Conservation (phyloP, 2,329 filamentous ascomycete species). For the Capronia coronata region DNA sequence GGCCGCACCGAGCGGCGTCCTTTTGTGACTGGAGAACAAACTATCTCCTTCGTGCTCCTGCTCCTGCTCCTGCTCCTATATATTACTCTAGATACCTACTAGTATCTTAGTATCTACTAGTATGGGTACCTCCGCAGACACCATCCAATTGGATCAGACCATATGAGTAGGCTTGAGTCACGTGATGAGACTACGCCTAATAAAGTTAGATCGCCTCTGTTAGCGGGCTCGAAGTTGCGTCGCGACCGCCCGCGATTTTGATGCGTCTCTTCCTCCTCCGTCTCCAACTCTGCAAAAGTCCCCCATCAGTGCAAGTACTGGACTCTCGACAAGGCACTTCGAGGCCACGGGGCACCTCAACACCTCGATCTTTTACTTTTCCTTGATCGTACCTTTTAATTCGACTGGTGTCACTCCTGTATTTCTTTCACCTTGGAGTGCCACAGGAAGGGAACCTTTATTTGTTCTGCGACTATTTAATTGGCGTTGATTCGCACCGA, state of each 20-base stretch:
- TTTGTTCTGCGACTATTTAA: background rate
- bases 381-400: background rate
- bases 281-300: conserved; percentile 10
- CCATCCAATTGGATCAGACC: background rate
- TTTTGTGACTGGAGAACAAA: no score
- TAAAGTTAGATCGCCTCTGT: background rate
- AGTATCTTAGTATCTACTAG: no score
- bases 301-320: background rate
- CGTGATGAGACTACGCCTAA: background rate
- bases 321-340: conserved; percentile 1
- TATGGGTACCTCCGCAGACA: background rate
- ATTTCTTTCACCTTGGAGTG: background rate
- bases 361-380: conserved; percentile 4
- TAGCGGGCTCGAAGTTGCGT: conserved; percentile 4
- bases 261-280: conserved; percentile 6
- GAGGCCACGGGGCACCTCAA: conserved; percentile 5
- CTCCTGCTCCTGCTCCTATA: no score
- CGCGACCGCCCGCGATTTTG: conserved; percentile 9
- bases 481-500: background rate
- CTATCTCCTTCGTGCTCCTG: no score
- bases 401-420: background rate
- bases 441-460: background rate
- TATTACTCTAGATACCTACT: no score
- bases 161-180: background rate
- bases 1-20: no score